Evolutionary conservation across 805 yeast genomes (phyloP).

Genomic region (Torulaspora indica): DNA sequence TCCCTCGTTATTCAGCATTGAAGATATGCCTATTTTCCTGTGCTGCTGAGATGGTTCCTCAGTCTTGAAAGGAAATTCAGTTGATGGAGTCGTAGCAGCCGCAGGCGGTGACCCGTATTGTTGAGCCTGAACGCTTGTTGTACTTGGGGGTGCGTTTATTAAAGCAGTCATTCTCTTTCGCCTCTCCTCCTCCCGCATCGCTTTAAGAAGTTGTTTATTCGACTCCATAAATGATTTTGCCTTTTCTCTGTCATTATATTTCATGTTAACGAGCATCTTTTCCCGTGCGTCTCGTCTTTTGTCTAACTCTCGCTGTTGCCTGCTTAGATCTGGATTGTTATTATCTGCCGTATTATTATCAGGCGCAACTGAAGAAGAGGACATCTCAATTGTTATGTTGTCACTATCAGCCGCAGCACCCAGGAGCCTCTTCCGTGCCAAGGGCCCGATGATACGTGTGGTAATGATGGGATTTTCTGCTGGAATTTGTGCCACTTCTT

Average conservation of each 20-base stretch:
- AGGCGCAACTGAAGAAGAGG: conserved; percentile 5
- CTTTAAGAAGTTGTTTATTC: conserved; percentile 31
- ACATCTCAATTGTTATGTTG: conserved; percentile 10
- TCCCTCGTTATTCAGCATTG: conserved; percentile 27
- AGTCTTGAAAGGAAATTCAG: conserved; percentile 7
- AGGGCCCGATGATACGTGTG: conserved; percentile 12
- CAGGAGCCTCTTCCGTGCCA: conserved; percentile 12
- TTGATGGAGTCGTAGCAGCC: conserved; percentile 2
- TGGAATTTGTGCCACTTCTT: conserved; percentile 1
- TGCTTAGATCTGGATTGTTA: conserved; percentile 3
- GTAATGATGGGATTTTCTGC: conserved; percentile 6
- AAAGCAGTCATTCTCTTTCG: conserved; percentile 30
- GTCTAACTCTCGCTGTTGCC: conserved; percentile 31
- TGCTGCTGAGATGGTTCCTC: conserved; percentile 10
- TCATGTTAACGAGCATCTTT: conserved; percentile 35
- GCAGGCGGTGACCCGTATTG: not conserved
- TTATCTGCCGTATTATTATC: conserved; percentile 5
- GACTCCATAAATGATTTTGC: conserved; percentile 35
- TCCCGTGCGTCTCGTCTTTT: conserved; percentile 33
- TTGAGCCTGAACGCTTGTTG: conserved; percentile 6
- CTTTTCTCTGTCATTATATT: conserved; percentile 34
- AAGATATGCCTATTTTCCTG: conserved; percentile 26
- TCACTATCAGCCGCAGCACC: conserved; percentile 12
- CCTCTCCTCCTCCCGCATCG: conserved; percentile 35
- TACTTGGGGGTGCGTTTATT: conserved; percentile 11